These are phyloP conservation scores for Rosa lucieae DNA, from an alignment of 306 rosid species.

Conservation along the genomic window DNA sequence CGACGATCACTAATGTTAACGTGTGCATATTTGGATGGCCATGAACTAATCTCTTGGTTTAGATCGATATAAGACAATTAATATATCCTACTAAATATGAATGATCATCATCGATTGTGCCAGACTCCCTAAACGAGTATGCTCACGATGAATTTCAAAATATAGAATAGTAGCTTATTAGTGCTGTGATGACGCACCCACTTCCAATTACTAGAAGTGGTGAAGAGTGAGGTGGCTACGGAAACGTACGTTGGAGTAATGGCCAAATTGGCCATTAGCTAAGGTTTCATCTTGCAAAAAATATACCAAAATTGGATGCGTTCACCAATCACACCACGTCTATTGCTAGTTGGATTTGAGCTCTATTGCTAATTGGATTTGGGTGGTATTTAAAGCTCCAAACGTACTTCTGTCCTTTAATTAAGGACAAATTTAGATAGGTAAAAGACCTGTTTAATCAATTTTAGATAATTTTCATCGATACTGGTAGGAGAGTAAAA, in stretches of 20 bases:
- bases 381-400: not conserved
- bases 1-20: not conserved
- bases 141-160: not conserved
- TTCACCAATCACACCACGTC: not conserved
- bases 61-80: not conserved
- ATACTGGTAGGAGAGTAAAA: too few relatives aligned
- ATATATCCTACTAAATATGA: not conserved
- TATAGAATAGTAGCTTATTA: not conserved
- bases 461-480: too few relatives aligned
- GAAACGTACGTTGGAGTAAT: not conserved
- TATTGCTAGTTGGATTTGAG: not conserved
- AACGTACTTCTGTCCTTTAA: not conserved
- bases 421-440: not conserved
- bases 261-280: not conserved
- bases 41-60: not conserved
- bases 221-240: not conserved
- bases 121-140: not conserved
- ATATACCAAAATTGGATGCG: not conserved
- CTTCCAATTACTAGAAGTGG: not conserved
- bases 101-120: not conserved
- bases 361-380: not conserved
- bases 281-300: not conserved
- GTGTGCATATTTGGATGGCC: not conserved
- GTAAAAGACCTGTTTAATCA: too few relatives aligned
- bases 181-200: conserved; percentile 13